These are phyloP conservation scores for Ormosia emarginata DNA, from an alignment of 306 rosid species.

Conservation along the genomic window DNA sequence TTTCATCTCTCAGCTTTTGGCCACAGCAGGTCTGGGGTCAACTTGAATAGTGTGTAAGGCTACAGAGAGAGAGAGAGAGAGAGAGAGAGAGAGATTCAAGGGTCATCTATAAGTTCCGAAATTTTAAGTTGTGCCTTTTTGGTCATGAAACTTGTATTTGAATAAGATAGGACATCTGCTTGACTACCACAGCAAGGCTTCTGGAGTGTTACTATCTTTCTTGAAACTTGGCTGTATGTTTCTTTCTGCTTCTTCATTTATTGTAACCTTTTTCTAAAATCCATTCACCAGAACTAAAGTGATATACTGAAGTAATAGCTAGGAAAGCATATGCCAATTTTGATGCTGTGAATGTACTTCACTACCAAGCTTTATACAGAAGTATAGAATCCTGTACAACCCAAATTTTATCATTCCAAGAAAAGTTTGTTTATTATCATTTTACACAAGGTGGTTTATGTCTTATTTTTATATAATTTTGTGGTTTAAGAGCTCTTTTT, in stretches of 20 bases:
- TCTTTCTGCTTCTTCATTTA: neutral
- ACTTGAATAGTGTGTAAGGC: neutral
- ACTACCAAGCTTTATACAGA: neutral
- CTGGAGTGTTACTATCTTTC: neutral
- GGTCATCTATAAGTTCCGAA: neutral
- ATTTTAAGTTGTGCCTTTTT: neutral
- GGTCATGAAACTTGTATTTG: neutral
- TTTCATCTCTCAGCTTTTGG: conserved; percentile 15
- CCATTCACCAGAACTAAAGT: neutral
- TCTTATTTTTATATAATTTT: neutral
- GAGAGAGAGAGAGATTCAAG: neutral
- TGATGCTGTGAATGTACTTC: neutral
- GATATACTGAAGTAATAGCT: neutral
- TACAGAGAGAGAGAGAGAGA: neutral
- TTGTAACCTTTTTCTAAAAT: neutral
- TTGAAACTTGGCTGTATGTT: neutral
- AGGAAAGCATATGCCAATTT: neutral
- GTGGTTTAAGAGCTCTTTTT: neutral
- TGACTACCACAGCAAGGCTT: neutral
- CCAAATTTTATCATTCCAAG: neutral
- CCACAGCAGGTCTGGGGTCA: neutral
- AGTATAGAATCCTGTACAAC: neutral
- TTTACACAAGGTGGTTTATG: neutral
- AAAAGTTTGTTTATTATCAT: neutral
- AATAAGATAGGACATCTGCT: neutral